A percentile compares a stretch with the other conserved stretches of the same genome.
phyloP scores from a whole-genome alignment of 2,329 filamentous ascomycete species.

The Zopfia rhizophila region DNA sequence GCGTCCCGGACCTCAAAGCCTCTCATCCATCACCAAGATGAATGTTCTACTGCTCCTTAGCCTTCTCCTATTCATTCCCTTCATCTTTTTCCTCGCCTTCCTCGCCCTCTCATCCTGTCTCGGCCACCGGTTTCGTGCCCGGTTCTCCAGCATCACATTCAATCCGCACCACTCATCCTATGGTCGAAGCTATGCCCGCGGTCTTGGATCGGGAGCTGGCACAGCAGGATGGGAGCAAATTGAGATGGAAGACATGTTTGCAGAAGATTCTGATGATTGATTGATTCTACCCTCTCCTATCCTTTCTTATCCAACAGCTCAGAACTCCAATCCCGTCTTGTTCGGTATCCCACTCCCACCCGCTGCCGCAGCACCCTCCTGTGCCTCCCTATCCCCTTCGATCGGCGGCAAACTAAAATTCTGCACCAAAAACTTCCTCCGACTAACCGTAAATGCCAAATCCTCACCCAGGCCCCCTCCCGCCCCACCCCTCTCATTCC shows the following conservation, averaged over 20 bases:
- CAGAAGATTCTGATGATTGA: constrained; percentile 52
- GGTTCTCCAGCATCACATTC: constrained; percentile 53
- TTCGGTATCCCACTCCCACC: constrained; percentile 63
- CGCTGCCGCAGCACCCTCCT: constrained; percentile 56
- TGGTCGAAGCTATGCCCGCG: constrained; percentile 65
- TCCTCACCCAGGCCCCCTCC: constrained; percentile 79
- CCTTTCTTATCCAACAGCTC: constrained; percentile 3
- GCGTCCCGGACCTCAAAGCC: too few species aligned
- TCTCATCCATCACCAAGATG: too few species aligned
- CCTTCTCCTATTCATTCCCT: constrained; percentile 47
- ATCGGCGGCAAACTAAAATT: constrained; percentile 90
- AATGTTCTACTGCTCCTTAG: constrained; percentile 44
- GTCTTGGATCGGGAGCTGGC: constrained; percentile 64
- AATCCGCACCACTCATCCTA: constrained; percentile 60
- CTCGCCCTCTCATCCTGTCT: constrained; percentile 66
- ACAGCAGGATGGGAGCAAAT: constrained; percentile 69
- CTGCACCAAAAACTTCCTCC: constrained; percentile 83
- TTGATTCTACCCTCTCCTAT: constrained; percentile 18
- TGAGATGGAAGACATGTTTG: constrained; percentile 70
- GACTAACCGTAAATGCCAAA: constrained; percentile 88
- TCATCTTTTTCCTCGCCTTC: constrained; percentile 57
- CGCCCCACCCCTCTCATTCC: constrained; percentile 89
- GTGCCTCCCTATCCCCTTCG: constrained; percentile 75
- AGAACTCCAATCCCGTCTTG: constrained; percentile 74
- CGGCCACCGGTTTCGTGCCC: constrained; percentile 62